Evolutionary conservation across 306 rosid genomes (phyloP), one percentile per base, ranked within the genome.

Genomic region (Acacia confusa): DNA sequence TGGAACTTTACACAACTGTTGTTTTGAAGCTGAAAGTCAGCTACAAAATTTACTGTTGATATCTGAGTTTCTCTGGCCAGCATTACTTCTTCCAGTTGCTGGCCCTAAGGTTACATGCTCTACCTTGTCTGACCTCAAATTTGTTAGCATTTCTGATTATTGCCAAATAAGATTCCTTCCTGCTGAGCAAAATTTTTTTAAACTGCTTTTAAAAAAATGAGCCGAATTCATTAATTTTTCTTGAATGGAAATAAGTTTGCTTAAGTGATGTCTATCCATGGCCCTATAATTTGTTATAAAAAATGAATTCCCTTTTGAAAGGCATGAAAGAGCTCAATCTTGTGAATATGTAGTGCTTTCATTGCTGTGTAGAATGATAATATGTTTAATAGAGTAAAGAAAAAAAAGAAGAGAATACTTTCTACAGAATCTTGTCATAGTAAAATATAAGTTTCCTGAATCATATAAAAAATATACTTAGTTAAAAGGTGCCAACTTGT

Each of bases 41-140:
- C 89, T 92, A 53, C 97, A 90, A 66, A 91, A 92, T 89, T 88
- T 95, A 84, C 98, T 92, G 84, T 82, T 93, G 87, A 85, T 89
- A 68, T 93, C 99, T 32, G 99, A 95, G 88, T 95, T 95, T 87
- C 97, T 95, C 78, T 95, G 99, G 99, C 99, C 97, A 60, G 94
- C 97, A 79, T 79, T 95, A 78, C 97, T 95, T 89, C 92, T 95
- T 75, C 97, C 99, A 11, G 97, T 95, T 79, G 97, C 99, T 14
- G 90, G 99, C 78, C 92, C 90, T 84, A 95, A 89, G 99, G 99
- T 93, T 74, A 70, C 63, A 43, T 74, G 58, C 68, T 77, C 25
- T 77, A 55, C 82, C 57, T 88, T 76, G 44, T 61, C 79, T 81
- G 74, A 78, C 7, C 81, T 65, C 27, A 41, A 55, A 53, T 50